A percentile compares a stretch with the other conserved stretches of the same genome.
phyloP scores from a whole-genome alignment of 2,329 filamentous ascomycete species.

The Daldinia sp. region DNA sequence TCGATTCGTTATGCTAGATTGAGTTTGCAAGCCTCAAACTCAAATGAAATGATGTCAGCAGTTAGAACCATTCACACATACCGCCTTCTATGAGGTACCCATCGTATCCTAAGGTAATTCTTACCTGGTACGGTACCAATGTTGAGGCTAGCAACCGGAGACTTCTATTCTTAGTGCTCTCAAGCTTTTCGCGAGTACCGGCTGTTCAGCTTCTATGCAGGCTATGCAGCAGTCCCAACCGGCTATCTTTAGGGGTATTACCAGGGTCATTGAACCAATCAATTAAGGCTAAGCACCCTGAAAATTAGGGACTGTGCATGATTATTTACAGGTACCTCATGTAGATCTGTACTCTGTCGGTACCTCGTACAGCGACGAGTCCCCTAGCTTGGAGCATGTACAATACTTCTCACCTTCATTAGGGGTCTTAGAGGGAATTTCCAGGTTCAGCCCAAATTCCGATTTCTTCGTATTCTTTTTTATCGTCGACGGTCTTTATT shows the following conservation, averaged over 20 bases:
- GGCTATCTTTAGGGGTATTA: constrained; percentile 22
- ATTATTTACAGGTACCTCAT: background rate
- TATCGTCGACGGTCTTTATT: constrained; percentile 22
- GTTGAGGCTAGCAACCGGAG: constrained; percentile 8
- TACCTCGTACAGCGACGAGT: background rate
- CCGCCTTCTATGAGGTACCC: no score
- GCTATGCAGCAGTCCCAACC: constrained; percentile 30
- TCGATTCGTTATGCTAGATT: constrained; percentile 13
- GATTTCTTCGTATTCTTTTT: constrained; percentile 38
- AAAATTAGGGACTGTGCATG: background rate
- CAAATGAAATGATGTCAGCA: constrained; percentile 35
- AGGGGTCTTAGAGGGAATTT: constrained; percentile 24
- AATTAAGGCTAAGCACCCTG: constrained; percentile 37
- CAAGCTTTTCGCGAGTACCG: constrained; percentile 34
- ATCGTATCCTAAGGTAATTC: no score
- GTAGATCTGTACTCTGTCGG: background rate
- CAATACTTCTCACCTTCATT: constrained; percentile 7
- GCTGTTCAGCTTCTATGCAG: constrained; percentile 41
- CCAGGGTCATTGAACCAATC: constrained; percentile 27
- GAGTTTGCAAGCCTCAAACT: constrained; percentile 21
- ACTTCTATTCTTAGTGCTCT: constrained; percentile 42
- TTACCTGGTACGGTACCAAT: background rate
- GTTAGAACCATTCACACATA: background rate
- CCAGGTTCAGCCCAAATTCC: constrained; percentile 31
- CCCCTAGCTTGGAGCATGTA: constrained; percentile 12